Conservation (phyloP, 2,329 filamentous ascomycete species). For the Aspergillus costaricaensis region DNA sequence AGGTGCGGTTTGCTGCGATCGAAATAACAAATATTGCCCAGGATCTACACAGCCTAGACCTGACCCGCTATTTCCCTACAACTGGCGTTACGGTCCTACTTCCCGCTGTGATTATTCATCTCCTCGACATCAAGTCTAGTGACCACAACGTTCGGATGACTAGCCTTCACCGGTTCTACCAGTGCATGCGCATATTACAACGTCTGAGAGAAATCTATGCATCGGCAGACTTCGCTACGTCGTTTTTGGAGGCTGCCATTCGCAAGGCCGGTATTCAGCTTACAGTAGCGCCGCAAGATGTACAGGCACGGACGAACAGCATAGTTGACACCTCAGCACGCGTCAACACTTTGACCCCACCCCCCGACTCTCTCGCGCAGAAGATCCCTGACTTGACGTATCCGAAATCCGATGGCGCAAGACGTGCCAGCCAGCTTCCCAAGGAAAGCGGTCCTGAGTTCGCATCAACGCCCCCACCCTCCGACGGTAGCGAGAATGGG, state of each 20-base stretch:
- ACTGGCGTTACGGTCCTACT: constrained; percentile 89
- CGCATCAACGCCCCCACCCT: constrained; percentile 45
- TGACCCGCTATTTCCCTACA: constrained; percentile 81
- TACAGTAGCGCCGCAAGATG: constrained; percentile 47
- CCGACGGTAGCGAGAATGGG: constrained; percentile 47
- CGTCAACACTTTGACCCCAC: constrained; percentile 41
- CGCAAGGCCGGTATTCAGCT: constrained; percentile 81
- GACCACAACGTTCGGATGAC: constrained; percentile 69
- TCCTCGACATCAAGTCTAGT: constrained; percentile 86
- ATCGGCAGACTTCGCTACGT: constrained; percentile 92
- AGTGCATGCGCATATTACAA: constrained; percentile 91
- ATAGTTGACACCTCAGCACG: constrained; percentile 27
- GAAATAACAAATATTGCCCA: constrained; percentile 84
- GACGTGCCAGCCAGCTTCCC: constrained; percentile 20
- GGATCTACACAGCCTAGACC: constrained; percentile 69
- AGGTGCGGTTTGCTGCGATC: constrained; percentile 79
- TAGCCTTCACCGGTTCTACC: constrained; percentile 78
- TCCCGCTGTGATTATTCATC: constrained; percentile 89
- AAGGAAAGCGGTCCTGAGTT: constrained; percentile 32
- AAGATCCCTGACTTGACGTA: constrained; percentile 44
- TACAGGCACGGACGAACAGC: constrained; percentile 25
- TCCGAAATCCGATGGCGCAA: constrained; percentile 28
- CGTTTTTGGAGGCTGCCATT: constrained; percentile 89
- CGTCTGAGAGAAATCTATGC: constrained; percentile 86
- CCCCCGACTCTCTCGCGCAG: constrained; percentile 43